Conservation (phyloP, 2,329 filamentous ascomycete species). For the Penicillium sp. region DNA sequence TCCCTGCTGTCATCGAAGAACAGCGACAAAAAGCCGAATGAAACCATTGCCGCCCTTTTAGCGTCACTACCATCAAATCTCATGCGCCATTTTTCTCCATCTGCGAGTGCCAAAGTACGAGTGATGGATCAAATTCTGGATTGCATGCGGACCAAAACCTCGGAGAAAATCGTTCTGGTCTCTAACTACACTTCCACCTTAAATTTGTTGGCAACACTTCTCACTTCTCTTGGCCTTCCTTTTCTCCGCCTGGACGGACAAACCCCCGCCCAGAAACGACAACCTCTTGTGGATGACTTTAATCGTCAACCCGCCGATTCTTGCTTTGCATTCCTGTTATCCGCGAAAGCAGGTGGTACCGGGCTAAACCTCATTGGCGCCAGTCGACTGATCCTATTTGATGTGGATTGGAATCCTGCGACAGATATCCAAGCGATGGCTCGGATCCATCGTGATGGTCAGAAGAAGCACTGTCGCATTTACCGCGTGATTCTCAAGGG, state of each 20-base stretch:
- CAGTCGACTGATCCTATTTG: slow-evolving; percentile 71
- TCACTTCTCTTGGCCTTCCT: slow-evolving; percentile 62
- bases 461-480: slow-evolving; percentile 69
- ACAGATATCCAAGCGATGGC: slow-evolving; percentile 77
- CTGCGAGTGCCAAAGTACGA: slow-evolving; percentile 67
- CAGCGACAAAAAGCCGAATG: slow-evolving; percentile 52
- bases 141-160: slow-evolving; percentile 62
- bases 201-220: slow-evolving; percentile 66
- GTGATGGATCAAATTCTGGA: slow-evolving; percentile 69
- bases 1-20: slow-evolving; percentile 61
- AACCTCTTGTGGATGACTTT: slow-evolving; percentile 71
- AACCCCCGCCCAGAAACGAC: slow-evolving; percentile 66
- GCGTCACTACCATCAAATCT: slow-evolving; percentile 60
- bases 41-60: slow-evolving; percentile 53
- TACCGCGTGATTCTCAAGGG: slow-evolving; percentile 72
- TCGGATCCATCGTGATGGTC: slow-evolving; percentile 73
- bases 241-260: slow-evolving; percentile 72
- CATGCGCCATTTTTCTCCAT: slow-evolving; percentile 57
- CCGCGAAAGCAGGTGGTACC: slow-evolving; percentile 71
- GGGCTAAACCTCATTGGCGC: slow-evolving; percentile 74
- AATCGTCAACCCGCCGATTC: slow-evolving; percentile 62
- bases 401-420: slow-evolving; percentile 77
- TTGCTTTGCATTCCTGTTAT: slow-evolving; percentile 71
- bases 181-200: slow-evolving; percentile 76
- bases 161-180: slow-evolving; percentile 75